Conservation (phyloP, 148 eudicot genomes). For the Tetragonia tetragonoides region DNA sequence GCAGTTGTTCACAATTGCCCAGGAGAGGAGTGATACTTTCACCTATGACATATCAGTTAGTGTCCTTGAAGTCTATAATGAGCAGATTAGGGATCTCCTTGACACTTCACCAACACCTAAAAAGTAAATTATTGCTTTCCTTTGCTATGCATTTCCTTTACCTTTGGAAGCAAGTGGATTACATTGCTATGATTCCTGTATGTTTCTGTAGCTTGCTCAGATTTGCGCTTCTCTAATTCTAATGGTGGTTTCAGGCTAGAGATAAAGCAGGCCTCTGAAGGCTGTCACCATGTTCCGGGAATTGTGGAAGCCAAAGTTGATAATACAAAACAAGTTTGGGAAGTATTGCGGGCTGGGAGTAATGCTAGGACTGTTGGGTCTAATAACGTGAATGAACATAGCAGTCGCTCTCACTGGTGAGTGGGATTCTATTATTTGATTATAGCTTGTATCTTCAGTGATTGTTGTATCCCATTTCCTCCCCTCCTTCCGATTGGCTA, state of each 20-base stretch:
- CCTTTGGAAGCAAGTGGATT: background rate
- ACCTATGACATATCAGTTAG: slow-evolving; percentile 75
- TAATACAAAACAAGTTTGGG: slow-evolving; percentile 74
- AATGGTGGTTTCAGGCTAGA: slow-evolving; percentile 52
- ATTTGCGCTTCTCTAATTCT: background rate
- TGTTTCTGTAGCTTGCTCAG: background rate
- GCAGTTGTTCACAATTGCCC: slow-evolving; percentile 63
- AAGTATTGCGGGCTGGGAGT: slow-evolving; percentile 79
- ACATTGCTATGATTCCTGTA: too few species aligned
- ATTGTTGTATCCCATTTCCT: background rate
- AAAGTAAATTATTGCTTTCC: slow-evolving; percentile 39
- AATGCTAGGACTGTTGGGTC: slow-evolving; percentile 92
- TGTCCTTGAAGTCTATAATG: slow-evolving; percentile 95
- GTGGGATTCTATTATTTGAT: slow-evolving; percentile 1
- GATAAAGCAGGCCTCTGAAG: slow-evolving; percentile 87
- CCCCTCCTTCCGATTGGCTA: background rate
- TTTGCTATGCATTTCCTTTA: background rate
- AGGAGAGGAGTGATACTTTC: slow-evolving; percentile 64
- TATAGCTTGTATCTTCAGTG: background rate
- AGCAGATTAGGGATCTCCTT: slow-evolving; percentile 85
- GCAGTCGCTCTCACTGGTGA: slow-evolving; percentile 98
- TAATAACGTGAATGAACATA: slow-evolving; percentile 90
- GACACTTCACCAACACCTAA: slow-evolving; percentile 57
- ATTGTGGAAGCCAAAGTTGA: slow-evolving; percentile 82
- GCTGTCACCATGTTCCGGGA: slow-evolving; percentile 84